phyloP scores from a whole-genome alignment of 2,329 filamentous ascomycete species.

The Fusarium chaquense region DNA sequence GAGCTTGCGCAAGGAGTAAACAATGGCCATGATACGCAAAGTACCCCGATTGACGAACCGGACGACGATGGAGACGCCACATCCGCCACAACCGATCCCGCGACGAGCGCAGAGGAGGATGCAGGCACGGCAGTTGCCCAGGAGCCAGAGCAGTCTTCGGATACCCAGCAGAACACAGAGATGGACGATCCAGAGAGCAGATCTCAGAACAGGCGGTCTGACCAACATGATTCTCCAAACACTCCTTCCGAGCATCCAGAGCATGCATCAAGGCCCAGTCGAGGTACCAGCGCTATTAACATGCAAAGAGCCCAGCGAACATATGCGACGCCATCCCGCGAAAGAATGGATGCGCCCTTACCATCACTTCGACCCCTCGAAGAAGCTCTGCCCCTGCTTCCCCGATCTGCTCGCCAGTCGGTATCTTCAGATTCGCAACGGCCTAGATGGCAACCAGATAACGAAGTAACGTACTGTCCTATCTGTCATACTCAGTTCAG shows the following conservation, averaged over 20 bases:
- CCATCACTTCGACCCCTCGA: conserved; percentile 36
- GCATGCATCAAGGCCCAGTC: conserved; percentile 3
- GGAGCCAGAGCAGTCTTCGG: conserved; percentile 7
- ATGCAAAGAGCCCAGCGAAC: conserved; percentile 26
- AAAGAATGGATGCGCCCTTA: conserved; percentile 47
- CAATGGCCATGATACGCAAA: not conserved
- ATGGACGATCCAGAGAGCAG: not conserved
- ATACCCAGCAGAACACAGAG: conserved; percentile 1
- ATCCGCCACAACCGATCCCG: conserved; percentile 3
- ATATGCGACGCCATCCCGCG: conserved; percentile 42
- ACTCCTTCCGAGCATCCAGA: not conserved
- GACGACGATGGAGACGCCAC: conserved; percentile 10
- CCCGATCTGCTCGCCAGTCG: conserved; percentile 32
- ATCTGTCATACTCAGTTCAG: conserved; percentile 85
- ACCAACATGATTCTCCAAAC: conserved; percentile 4
- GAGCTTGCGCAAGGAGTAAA: conserved; percentile 31
- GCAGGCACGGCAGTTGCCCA: conserved; percentile 4
- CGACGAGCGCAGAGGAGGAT: not conserved
- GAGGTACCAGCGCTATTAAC: conserved; percentile 3
- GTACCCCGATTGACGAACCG: not conserved
- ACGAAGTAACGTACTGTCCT: conserved; percentile 83
- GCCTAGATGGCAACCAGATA: conserved; percentile 90
- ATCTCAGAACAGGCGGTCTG: conserved; percentile 8
- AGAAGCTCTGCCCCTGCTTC: conserved; percentile 38
- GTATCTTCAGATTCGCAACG: conserved; percentile 63